Conservation (phyloP, 73 alveolate genomes). For the Strombidium stylifer region DNA sequence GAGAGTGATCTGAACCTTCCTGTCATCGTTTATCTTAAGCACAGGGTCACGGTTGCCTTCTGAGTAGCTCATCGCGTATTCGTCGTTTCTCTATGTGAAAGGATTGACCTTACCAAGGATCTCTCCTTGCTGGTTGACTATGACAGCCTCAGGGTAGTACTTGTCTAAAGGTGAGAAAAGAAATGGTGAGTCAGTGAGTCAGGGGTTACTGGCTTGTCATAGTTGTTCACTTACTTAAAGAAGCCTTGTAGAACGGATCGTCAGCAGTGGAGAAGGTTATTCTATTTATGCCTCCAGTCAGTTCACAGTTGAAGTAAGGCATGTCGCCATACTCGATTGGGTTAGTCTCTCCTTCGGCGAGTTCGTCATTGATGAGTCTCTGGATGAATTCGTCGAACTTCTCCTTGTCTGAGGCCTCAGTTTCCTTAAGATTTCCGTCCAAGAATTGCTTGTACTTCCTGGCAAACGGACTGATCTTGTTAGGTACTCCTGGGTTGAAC, state of each 20-base stretch:
- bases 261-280: constrained; percentile 30
- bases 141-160: constrained; percentile 14
- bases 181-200: too few relatives aligned
- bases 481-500: constrained; percentile 7
- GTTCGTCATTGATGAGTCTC: constrained; percentile 4
- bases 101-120: constrained; percentile 3
- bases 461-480: constrained; percentile 19
- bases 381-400: neutral
- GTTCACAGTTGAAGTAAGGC: constrained; percentile 20
- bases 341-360: constrained; percentile 13
- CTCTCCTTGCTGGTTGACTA: constrained; percentile 12
- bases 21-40: constrained; percentile 26
- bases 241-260: constrained; percentile 4
- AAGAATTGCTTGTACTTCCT: constrained; percentile 13
- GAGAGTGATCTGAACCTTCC: constrained; percentile 17
- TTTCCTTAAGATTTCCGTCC: constrained; percentile 23
- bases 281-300: constrained; percentile 17
- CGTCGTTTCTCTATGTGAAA: neutral
- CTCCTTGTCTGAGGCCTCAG: constrained; percentile 23
- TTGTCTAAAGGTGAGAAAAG: constrained; percentile 7
- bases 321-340: constrained; percentile 23
- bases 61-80: neutral
- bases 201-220: too few relatives aligned
- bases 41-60: constrained; percentile 25
- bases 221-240: too few relatives aligned